Base-by-base conservation (phyloP, 352 stramenopile genomes). In the Hyaloperonospora brassicae region DNA sequence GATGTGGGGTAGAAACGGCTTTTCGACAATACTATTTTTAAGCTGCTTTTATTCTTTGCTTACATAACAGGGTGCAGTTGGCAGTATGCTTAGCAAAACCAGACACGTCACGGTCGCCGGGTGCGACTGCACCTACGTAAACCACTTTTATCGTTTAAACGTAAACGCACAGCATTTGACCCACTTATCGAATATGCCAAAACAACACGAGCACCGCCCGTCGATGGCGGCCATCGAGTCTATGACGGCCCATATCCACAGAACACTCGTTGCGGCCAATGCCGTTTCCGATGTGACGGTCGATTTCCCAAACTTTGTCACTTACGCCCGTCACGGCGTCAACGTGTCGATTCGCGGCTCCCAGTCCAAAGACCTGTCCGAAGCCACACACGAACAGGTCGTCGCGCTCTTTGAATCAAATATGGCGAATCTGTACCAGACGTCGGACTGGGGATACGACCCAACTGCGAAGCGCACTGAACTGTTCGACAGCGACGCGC, bases 361-460 rank as follows among this genome's bases (percentile, higher is more conserved):
- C 4, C 73, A 75, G 52, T 70, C 81, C 4, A 52, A 54, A 38
- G 44, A 66, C 23, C 51, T 94, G 36, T 52, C 64, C 0, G 42
- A 65, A 4, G 5, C 61, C 12, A 70, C 63, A 8, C 70, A 58
- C 27, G 57, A 69, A 10, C 51, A 65, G 9, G 57, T 94, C 36
- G 69, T 85, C 7, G 22, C 59, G 25, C 54, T 98, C 22, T 97
- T 98, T 60, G 74, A 96, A 59, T 57, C 39, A 13, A 98, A 98
- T 59, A 98, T 98, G 93, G 83, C 80, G 47, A 60, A 66, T 27
- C 64, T 96, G 50, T 98, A 98, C 58, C 64, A 84, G 58, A 36
- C 76, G 1, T 96, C 82, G 9, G 75, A 85, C 45, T 97, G 91
- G 91, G 91, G 91, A 21, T 92, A 97, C 53, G 76, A 98, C 65